Evolutionary conservation across 345 rosid species (phyloP).

Genomic region (Eucalyptus marginata): DNA sequence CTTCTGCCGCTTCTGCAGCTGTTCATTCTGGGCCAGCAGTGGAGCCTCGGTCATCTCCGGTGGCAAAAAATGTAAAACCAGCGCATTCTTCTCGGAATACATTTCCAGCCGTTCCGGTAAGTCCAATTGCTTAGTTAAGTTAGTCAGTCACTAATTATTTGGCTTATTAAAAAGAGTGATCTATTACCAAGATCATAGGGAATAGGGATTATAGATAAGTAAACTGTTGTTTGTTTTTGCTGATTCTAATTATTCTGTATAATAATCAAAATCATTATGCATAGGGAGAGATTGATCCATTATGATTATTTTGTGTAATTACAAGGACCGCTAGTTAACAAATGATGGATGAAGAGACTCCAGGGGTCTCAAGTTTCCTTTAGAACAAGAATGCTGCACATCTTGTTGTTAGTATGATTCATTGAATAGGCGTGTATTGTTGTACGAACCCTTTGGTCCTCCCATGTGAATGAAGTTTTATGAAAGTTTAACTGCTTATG

Average conservation of each 20-base stretch:
- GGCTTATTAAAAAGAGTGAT: not conserved
- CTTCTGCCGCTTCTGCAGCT: conserved; percentile 9
- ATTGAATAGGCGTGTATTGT: not conserved
- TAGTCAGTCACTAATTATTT: not conserved
- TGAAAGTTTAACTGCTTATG: not conserved
- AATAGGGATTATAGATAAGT: not conserved
- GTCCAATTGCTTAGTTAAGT: not conserved
- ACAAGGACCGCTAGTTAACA: not conserved
- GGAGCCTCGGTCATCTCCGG: conserved; percentile 47
- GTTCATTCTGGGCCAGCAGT: conserved; percentile 17
- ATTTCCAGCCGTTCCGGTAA: conserved; percentile 40
- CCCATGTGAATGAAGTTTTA: not conserved
- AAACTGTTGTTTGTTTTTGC: not conserved
- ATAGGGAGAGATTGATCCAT: not conserved
- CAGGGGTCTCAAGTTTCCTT: not conserved
- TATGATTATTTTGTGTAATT: not conserved
- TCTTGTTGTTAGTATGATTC: not conserved
- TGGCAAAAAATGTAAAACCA: conserved; percentile 34
- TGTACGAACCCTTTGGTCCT: not conserved
- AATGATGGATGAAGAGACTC: not conserved
- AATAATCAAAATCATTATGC: not conserved
- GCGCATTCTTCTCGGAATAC: conserved; percentile 19
- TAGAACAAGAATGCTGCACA: not conserved
- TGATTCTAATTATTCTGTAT: not conserved
- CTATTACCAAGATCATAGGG: not conserved